Base-by-base conservation (phyloP, 2,329 filamentous ascomycete genomes). In the Scolecobasidium constrictum region DNA sequence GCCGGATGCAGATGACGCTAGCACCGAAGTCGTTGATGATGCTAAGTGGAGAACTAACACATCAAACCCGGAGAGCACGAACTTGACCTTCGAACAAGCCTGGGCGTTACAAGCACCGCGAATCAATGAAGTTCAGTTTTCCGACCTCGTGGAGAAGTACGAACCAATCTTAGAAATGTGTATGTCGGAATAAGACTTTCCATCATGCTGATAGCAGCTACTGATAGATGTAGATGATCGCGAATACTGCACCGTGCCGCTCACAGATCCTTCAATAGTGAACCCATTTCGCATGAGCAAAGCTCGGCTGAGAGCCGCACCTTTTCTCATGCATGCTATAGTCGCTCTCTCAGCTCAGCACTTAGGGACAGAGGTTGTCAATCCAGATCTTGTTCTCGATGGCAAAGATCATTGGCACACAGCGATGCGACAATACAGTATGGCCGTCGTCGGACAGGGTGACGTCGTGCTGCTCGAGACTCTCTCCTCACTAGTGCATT, bases 61-160 rank as follows among this genome's bases (percentile, higher is more conserved):
- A n/a, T n/a, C n/a, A n/a, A n/a, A n/a, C n/a, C n/a, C n/a, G n/a
- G n/a, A n/a, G n/a, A n/a, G n/a, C n/a, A n/a, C n/a, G n/a, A n/a
- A n/a, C n/a, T n/a, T n/a, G n/a, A n/a, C n/a, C n/a, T n/a, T n/a
- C n/a, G n/a, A n/a, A n/a, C n/a, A n/a, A n/a, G n/a, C n/a, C n/a
- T n/a, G n/a, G n/a, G n/a, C n/a, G n/a, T n/a, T n/a, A n/a, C n/a
- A n/a, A n/a, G n/a, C n/a, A n/a, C n/a, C n/a, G n/a, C n/a, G n/a
- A n/a, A n/a, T n/a, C n/a, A n/a, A n/a, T n/a, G n/a, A 5, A 20
- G 17, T 37, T 16, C 16, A 20, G 3, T 37, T 20, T 20, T 20
- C 19, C n/a, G 35, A 37, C 35, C 35, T 37, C 5, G 35, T 20
- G 5, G n/a, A 37, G 17, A 37, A 37, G 35, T 37, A 37, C 22